Evolutionary conservation across 2,329 filamentous ascomycete genomes (phyloP), one percentile per base, ranked within the genome.

Genomic region (Curvularia verruculosa): DNA sequence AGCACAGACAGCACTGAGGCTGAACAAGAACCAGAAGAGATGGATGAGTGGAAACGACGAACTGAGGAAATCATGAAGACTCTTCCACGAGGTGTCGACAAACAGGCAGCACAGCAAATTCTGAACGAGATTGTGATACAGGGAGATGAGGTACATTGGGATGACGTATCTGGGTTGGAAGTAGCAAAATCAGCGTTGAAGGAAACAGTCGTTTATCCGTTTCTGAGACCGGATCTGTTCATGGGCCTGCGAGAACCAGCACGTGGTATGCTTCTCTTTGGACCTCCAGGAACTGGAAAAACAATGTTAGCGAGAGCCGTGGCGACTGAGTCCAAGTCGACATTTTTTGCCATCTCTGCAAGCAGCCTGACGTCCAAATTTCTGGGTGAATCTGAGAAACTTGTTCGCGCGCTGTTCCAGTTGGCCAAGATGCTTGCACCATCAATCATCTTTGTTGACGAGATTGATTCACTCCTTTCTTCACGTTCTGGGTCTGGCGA

Each of bases 371-470:
- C 94, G 1, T 96, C 91, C 71, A 99, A 99, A 77, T 99, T 94
- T 76, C 84, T 98, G 9, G 95, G 95, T 43, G 95, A 99, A 73
- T 96, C 91, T 0, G 95, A 99, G 77, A 99, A 99, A 77, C 85
- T 99, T 3, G 95, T 99, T 2, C 87, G 92, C 34, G 95, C 95
- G 3, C 81, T 99, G 0, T 99, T 99, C 74, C 86, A 87, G 0
- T 80, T 98, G n/a, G 93, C 95, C 5, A 96, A 96, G 74, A 83
- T 87, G 34, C 83, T 98, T 43, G 92, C 95, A 0, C 95, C 95
- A 0, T 95, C 90, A 59, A 98, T 99, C 73, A 98, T 99, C 56
- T 99, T 99, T 67, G 92, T 99, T 4, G 95, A 99, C 70, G 95
- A 99, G 74, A 99, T 99, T 61, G 95, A 99, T 75, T 96, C 93